phyloP scores from a whole-genome alignment of 371 early-diverging fungal genomes.

The Syncephalastrum sp. region DNA sequence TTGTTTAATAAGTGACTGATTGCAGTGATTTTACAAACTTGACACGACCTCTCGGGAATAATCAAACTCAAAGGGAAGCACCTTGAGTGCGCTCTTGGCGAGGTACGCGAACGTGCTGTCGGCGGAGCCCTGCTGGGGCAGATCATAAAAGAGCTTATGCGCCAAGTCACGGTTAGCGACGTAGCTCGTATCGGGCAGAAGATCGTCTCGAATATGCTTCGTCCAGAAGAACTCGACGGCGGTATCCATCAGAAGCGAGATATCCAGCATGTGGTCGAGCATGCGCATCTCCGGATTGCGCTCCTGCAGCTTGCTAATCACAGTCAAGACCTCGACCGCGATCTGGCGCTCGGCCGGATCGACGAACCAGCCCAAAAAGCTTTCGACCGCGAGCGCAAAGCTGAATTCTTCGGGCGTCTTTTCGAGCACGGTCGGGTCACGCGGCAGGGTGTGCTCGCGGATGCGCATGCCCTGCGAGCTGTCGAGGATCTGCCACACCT shows the following conservation, averaged over 20 bases:
- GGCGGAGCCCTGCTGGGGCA: slow-evolving; percentile 63
- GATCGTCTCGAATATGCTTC: slow-evolving; percentile 36
- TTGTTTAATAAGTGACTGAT: no score
- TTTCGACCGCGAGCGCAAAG: slow-evolving; percentile 77
- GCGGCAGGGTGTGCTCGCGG: slow-evolving; percentile 55
- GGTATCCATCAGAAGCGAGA: slow-evolving; percentile 61
- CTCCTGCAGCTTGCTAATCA: slow-evolving; percentile 62
- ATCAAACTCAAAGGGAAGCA: slow-evolving; percentile 23
- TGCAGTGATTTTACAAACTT: no score
- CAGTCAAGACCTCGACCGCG: slow-evolving; percentile 69
- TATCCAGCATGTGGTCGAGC: slow-evolving; percentile 53
- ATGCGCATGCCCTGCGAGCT: slow-evolving; percentile 58
- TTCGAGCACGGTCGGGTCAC: slow-evolving; percentile 84
- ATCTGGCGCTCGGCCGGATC: slow-evolving; percentile 89
- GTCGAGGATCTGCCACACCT: slow-evolving; percentile 72
- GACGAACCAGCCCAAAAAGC: slow-evolving; percentile 61
- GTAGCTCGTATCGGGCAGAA: slow-evolving; percentile 28
- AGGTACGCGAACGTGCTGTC: slow-evolving; percentile 74
- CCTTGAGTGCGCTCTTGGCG: slow-evolving; percentile 32
- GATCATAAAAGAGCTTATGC: slow-evolving; percentile 75
- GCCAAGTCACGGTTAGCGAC: slow-evolving; percentile 67
- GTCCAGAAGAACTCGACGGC: slow-evolving; percentile 72
- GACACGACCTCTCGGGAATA: slow-evolving; percentile 3
- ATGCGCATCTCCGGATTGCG: slow-evolving; percentile 62
- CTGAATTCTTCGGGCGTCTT: slow-evolving; percentile 85